Evolutionary conservation across 2,329 filamentous ascomycete species (phyloP).

Genomic region (Thelonectria blattea): DNA sequence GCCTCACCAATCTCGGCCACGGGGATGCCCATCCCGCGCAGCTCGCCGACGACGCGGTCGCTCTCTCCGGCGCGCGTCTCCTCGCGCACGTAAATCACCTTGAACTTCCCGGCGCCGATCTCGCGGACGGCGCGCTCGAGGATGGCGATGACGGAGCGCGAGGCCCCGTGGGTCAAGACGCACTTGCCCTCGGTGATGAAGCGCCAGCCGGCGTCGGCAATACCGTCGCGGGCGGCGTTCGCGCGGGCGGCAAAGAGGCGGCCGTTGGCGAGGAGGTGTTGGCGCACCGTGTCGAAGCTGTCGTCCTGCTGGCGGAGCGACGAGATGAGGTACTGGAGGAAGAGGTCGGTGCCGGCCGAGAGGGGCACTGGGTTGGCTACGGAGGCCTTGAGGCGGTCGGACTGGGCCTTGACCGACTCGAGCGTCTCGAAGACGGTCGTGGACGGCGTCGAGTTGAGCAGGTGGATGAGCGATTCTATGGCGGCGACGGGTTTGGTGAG

Average conservation of each 20-base stretch:
- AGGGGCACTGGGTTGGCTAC: slow-evolving; percentile 90
- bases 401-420: slow-evolving; percentile 79
- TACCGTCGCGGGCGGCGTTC: slow-evolving; percentile 82
- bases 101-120: slow-evolving; percentile 69
- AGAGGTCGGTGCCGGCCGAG: slow-evolving; percentile 92
- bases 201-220: slow-evolving; percentile 78
- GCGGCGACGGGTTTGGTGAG: slow-evolving; percentile 96
- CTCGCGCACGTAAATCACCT: slow-evolving; percentile 79
- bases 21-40: slow-evolving; percentile 77
- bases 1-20: slow-evolving; percentile 67
- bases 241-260: slow-evolving; percentile 86
- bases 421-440: slow-evolving; percentile 95
- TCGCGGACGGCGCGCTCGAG: slow-evolving; percentile 71
- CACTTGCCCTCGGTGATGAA: slow-evolving; percentile 80
- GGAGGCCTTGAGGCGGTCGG: slow-evolving; percentile 75
- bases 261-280: slow-evolving; percentile 85
- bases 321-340: slow-evolving; percentile 89
- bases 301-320: slow-evolving; percentile 65
- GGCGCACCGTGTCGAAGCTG: slow-evolving; percentile 78
- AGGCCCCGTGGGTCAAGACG: slow-evolving; percentile 91
- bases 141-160: slow-evolving; percentile 80
- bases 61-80: slow-evolving; percentile 65
- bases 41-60: slow-evolving; percentile 70
- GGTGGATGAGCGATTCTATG: slow-evolving; percentile 87
- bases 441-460: slow-evolving; percentile 79